A percentile compares a stretch with the other conserved stretches of the same genome.
phyloP scores from a whole-genome alignment of 352 stramenopile species.

The Pythium phragmiticola region DNA sequence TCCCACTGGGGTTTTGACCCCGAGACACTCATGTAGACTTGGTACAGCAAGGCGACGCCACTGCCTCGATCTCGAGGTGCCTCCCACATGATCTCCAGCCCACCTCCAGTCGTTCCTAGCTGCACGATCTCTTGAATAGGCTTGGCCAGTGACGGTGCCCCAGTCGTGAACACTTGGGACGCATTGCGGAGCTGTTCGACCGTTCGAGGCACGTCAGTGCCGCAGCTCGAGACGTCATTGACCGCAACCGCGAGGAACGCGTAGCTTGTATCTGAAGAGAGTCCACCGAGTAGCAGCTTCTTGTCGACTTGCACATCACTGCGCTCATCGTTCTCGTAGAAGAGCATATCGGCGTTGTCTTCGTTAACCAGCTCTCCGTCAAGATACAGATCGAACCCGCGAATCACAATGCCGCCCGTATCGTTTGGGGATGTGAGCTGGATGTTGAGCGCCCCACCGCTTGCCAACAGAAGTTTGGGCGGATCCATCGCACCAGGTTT shows the following conservation, averaged over 20 bases:
- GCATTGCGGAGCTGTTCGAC: background rate
- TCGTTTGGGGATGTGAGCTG: constrained; percentile 49
- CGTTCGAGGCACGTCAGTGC: background rate
- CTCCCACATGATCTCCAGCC: constrained; percentile 45
- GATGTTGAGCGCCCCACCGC: constrained; percentile 45
- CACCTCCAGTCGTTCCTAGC: constrained; percentile 44
- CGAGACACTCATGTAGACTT: constrained; percentile 50
- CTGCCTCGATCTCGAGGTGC: constrained; percentile 43
- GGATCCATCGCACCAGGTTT: constrained; percentile 31
- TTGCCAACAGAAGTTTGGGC: constrained; percentile 29
- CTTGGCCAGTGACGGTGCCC: constrained; percentile 19
- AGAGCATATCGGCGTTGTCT: constrained; percentile 10
- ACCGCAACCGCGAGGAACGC: constrained; percentile 39
- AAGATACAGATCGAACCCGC: constrained; percentile 23
- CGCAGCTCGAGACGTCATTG: constrained; percentile 54
- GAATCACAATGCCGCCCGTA: constrained; percentile 42
- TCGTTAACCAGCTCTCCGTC: constrained; percentile 16
- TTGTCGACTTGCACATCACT: constrained; percentile 27
- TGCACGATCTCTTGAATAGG: constrained; percentile 35
- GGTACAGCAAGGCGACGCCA: constrained; percentile 35
- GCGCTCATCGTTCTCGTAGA: constrained; percentile 20
- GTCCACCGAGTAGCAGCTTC: constrained; percentile 47
- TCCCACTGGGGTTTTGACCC: constrained; percentile 26
- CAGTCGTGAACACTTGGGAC: constrained; percentile 31
- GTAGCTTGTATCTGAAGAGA: constrained; percentile 39